Percentiles rank a stretch among this genome's conserved stretches.
Conservation (phyloP, 441 rosid species). For the Biscutella laevigata region DNA sequence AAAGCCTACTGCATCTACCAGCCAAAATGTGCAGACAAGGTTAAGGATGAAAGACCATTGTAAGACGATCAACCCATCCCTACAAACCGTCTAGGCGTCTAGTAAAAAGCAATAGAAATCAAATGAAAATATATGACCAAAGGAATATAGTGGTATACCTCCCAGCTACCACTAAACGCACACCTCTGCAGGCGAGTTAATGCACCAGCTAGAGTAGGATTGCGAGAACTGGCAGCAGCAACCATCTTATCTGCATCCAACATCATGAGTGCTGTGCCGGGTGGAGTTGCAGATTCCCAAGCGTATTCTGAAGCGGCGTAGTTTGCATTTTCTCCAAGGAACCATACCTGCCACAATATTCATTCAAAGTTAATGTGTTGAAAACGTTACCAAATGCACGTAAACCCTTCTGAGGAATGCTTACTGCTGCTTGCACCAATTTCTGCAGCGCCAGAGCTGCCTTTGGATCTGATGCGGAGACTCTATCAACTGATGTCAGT, state of each 20-base stretch:
- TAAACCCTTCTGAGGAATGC: slow-evolving; percentile 25
- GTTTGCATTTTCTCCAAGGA: slow-evolving; percentile 99
- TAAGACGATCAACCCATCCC: background rate
- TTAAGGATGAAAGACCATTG: slow-evolving; percentile 1
- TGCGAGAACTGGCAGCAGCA: slow-evolving; percentile 99
- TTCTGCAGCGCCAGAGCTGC: slow-evolving; percentile 93
- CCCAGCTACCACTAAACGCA: slow-evolving; percentile 99
- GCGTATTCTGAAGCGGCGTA: slow-evolving; percentile 99
- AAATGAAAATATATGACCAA: background rate
- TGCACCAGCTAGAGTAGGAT: slow-evolving; percentile 97
- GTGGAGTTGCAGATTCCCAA: slow-evolving; percentile 99
- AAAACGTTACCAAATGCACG: slow-evolving; percentile 8
- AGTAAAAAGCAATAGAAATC: background rate
- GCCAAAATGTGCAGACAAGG: background rate
- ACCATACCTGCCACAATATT: slow-evolving; percentile 69
- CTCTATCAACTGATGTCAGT: slow-evolving; percentile 79
- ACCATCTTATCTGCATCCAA: slow-evolving; percentile 99
- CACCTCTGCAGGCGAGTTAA: slow-evolving; percentile 98
- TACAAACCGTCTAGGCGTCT: background rate
- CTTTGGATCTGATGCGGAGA: slow-evolving; percentile 97
- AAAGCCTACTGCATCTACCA: slow-evolving; percentile 10
- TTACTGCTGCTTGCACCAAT: slow-evolving; percentile 99
- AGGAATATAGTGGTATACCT: slow-evolving; percentile 39
- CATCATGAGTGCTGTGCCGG: slow-evolving; percentile 99
- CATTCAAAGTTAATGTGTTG: background rate